phyloP scores from a whole-genome alignment of 257 asterid species.

The Nicotiana knightiana region DNA sequence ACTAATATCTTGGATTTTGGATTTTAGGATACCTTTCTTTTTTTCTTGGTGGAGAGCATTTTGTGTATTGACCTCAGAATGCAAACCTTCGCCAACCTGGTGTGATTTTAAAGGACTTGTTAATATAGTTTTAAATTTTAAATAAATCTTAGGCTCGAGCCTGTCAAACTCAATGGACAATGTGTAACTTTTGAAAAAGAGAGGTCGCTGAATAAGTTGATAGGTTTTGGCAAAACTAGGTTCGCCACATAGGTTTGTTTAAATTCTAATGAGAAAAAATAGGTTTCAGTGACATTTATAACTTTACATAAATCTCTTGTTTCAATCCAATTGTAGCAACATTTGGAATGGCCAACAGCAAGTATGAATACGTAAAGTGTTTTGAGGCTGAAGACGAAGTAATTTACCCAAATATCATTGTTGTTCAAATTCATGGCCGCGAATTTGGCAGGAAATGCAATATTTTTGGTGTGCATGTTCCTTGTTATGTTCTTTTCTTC shows the following conservation, averaged over 20 bases:
- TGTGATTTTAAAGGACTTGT: not conserved
- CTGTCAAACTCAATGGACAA: not conserved
- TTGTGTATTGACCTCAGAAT: not conserved
- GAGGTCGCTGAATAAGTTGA: not conserved
- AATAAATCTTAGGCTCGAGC: not conserved
- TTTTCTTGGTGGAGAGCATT: not conserved
- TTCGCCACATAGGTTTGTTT: not conserved
- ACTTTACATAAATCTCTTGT: not conserved
- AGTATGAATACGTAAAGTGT: conserved; percentile 75
- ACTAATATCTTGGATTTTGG: not conserved
- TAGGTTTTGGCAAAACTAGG: not conserved
- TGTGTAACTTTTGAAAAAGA: not conserved
- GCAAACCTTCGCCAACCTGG: not conserved
- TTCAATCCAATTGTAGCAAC: not conserved
- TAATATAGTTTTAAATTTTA: not conserved
- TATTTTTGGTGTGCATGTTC: not conserved
- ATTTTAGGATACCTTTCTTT: not conserved
- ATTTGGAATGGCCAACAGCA: conserved; percentile 65
- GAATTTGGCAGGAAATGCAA: conserved; percentile 40
- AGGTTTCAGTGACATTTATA: not conserved
- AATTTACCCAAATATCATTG: conserved; percentile 52
- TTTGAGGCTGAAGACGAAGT: conserved; percentile 66
- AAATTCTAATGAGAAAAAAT: not conserved
- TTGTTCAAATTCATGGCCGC: conserved; percentile 50
- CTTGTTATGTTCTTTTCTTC: not conserved